Percentiles rank a stretch among this genome's conserved stretches.
phyloP scores from a whole-genome alignment of 192 early-diverging fungal genomes.

The Coemansia sp. region DNA sequence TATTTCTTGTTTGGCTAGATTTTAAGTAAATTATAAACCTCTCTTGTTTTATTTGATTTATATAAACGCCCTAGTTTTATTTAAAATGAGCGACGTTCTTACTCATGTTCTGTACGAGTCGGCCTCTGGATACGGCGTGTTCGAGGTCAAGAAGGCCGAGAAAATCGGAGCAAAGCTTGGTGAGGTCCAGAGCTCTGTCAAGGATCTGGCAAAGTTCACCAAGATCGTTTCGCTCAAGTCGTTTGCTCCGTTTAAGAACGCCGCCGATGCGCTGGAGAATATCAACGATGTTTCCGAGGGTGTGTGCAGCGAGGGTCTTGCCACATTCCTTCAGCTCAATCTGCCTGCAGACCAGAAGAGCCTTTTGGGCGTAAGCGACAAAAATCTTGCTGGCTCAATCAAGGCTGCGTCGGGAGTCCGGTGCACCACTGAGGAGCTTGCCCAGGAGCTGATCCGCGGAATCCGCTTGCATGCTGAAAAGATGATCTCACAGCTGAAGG shows the following conservation, averaged over 20 bases:
- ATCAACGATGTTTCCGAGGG: conserved; percentile 98
- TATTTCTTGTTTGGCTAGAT: neutral
- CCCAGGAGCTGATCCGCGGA: conserved; percentile 91
- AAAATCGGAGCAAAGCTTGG: conserved; percentile 94
- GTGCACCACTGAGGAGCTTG: conserved; percentile 78
- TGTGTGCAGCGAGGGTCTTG: conserved; percentile 83
- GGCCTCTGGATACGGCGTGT: conserved; percentile 95
- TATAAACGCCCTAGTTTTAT: neutral
- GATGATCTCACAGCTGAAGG: conserved; percentile 85
- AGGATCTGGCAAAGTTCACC: conserved; percentile 87
- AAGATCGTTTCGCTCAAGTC: conserved; percentile 91
- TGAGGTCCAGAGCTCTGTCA: conserved; percentile 79
- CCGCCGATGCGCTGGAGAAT: conserved; percentile 97
- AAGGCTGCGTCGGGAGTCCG: conserved; percentile 70
- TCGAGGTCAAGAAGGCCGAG: conserved; percentile 90
- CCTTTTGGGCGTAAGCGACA: conserved; percentile 86
- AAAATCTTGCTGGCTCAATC: conserved; percentile 73
- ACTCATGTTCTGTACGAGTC: conserved; percentile 86
- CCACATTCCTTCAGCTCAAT: conserved; percentile 95
- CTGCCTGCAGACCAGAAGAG: conserved; percentile 76
- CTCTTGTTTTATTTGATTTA: neutral
- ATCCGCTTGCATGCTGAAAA: conserved; percentile 89
- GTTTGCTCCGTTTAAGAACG: conserved; percentile 96
- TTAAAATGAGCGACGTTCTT: conserved; percentile 10
- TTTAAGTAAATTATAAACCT: neutral